phyloP scores from a whole-genome alignment of 441 rosid species.

The Adansonia grandidieri region DNA sequence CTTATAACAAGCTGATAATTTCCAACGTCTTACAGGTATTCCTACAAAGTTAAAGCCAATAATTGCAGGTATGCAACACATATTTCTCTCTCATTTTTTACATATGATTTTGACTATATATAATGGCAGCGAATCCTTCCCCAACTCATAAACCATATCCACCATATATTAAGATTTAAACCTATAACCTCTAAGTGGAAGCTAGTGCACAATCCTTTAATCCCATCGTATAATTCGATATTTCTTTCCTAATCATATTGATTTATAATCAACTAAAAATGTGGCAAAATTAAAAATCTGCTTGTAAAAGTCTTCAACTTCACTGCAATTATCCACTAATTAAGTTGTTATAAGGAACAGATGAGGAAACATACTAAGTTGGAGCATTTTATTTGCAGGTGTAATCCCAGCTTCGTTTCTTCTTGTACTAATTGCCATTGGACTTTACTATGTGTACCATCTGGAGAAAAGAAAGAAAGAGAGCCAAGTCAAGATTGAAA shows the following conservation, averaged over 20 bases:
- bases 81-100: background rate
- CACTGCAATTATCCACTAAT: background rate
- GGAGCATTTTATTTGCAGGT: slow-evolving; percentile 18
- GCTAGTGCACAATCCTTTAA: no score
- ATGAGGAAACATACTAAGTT: background rate
- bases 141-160: no score
- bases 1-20: background rate
- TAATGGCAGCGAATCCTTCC: no score
- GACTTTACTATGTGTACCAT: background rate
- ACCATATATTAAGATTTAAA: no score
- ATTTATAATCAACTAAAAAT: background rate
- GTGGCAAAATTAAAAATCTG: background rate
- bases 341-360: background rate
- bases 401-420: background rate
- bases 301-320: background rate
- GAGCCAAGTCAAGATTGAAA: slow-evolving; percentile 22
- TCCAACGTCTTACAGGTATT: slow-evolving; percentile 2
- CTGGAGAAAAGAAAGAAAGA: slow-evolving; percentile 15
- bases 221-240: no score
- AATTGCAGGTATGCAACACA: background rate
- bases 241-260: no score
- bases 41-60: background rate
- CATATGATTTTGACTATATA: no score
- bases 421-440: background rate
- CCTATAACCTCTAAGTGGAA: no score